Evolutionary conservation across 108 stramenopile species (phyloP).

Genomic region (Cyclotella kingstonii): DNA sequence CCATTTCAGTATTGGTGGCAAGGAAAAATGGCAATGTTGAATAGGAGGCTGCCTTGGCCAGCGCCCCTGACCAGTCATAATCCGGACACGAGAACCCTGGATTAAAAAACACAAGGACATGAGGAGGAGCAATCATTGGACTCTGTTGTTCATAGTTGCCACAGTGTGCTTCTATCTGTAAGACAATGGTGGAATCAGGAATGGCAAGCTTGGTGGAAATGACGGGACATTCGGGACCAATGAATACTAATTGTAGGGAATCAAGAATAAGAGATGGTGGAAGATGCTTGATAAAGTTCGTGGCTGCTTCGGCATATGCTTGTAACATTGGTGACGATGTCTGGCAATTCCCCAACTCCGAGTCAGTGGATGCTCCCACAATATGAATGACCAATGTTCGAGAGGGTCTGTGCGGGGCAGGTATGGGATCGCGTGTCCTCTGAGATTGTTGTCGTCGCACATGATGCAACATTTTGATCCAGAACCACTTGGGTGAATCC

Average conservation of each 20-base stretch:
- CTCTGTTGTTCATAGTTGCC: constrained; percentile 22
- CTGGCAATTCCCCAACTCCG: constrained; percentile 58
- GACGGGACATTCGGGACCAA: constrained; percentile 77
- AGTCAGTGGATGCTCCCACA: constrained; percentile 75
- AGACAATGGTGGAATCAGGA: constrained; percentile 19
- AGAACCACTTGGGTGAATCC: constrained; percentile 51
- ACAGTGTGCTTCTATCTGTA: constrained; percentile 41
- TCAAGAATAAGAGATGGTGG: constrained; percentile 24
- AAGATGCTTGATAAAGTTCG: constrained; percentile 50
- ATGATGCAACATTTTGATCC: constrained; percentile 26
- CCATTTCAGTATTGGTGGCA: constrained; percentile 90
- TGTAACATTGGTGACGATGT: constrained; percentile 29
- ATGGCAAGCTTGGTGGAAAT: constrained; percentile 14
- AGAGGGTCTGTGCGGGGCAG: no score
- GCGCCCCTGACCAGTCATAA: constrained; percentile 72
- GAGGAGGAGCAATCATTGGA: constrained; percentile 37
- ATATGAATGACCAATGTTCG: constrained; percentile 82
- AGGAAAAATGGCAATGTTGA: constrained; percentile 62
- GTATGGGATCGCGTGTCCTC: no score
- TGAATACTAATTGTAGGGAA: constrained; percentile 58
- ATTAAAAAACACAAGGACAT: constrained; percentile 86
- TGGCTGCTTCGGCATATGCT: constrained; percentile 81
- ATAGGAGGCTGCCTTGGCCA: constrained; percentile 26
- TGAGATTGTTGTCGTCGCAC: no score
- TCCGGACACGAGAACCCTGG: constrained; percentile 89